These are phyloP conservation scores for Scolecobasidium constrictum DNA, from an alignment of 2,329 filamentous ascomycete genomes.

Conservation along the genomic window DNA sequence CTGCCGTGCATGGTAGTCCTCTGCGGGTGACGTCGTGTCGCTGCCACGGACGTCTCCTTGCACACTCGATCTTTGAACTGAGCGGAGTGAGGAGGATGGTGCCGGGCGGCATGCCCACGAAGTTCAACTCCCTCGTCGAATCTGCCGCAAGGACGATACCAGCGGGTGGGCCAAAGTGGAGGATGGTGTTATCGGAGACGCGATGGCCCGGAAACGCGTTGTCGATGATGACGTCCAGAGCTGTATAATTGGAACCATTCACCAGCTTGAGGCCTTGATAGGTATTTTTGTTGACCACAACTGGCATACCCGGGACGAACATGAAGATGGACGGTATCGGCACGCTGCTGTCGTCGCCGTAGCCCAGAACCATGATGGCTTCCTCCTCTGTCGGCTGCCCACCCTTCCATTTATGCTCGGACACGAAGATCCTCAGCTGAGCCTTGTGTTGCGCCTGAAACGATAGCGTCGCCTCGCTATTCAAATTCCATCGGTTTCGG, in stretches of 20 bases:
- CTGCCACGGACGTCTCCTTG: too few relatives aligned
- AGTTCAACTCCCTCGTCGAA: conserved; percentile 8
- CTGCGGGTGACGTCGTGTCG: too few relatives aligned
- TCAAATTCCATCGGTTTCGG: conserved; percentile 10
- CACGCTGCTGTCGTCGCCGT: too few relatives aligned
- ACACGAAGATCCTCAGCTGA: conserved; percentile 9
- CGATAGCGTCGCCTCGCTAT: conserved; percentile 9
- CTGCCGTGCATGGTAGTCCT: too few relatives aligned
- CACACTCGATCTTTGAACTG: too few relatives aligned
- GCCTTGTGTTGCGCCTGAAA: conserved; percentile 9
- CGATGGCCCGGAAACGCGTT: conserved; percentile 9
- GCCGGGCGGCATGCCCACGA: too few relatives aligned
- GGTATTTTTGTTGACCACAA: conserved; percentile 9
- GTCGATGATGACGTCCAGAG: conserved; percentile 8
- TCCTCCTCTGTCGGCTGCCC: conserved; percentile 11
- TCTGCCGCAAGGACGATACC: conserved; percentile 8
- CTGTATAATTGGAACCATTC: conserved; percentile 8
- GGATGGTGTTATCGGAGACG: conserved; percentile 7
- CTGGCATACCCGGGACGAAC: too few relatives aligned
- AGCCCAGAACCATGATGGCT: conserved; percentile 10
- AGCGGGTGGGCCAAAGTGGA: conserved; percentile 8
- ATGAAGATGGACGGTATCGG: too few relatives aligned
- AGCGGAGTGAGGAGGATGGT: too few relatives aligned
- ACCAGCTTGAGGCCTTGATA: conserved; percentile 10
- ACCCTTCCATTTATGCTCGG: conserved; percentile 10